phyloP scores from a whole-genome alignment of 305 asterid genomes.

The Solanum hybrid region DNA sequence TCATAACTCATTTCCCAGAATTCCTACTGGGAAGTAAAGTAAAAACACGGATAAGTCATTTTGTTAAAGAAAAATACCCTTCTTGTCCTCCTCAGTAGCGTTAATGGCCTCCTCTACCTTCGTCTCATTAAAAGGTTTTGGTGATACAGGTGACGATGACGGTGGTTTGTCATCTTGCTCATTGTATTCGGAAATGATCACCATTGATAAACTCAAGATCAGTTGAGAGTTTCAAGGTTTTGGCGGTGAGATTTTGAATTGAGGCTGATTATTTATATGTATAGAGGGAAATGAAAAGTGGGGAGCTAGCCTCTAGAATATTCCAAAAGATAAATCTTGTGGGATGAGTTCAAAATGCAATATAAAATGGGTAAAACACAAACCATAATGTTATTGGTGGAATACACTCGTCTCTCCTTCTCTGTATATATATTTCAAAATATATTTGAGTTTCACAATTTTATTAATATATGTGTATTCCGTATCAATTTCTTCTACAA shows the following conservation, averaged over 20 bases:
- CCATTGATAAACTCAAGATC: conserved; percentile 11
- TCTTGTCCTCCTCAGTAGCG: neutral
- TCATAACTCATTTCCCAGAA: neutral
- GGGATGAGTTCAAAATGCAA: neutral
- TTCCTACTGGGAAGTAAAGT: neutral
- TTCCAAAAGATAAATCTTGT: neutral
- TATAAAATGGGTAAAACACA: neutral
- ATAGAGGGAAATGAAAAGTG: neutral
- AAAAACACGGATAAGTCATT: neutral
- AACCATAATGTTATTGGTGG: neutral
- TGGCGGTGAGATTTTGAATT: neutral
- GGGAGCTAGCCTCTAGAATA: neutral
- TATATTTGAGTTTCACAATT: no score
- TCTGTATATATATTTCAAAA: neutral
- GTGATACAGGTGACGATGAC: conserved; percentile 6
- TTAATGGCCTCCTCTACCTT: neutral
- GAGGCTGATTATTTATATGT: neutral
- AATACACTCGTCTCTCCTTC: neutral
- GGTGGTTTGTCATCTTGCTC: conserved; percentile 21
- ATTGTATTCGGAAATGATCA: conserved; percentile 47
- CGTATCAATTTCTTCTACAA: neutral
- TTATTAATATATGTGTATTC: neutral
- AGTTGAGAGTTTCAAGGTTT: neutral
- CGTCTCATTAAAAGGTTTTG: conserved; percentile 30
- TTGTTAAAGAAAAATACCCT: conserved; percentile 24